Conservation (phyloP, 148 eudicot species). For the Camellia japonica region DNA sequence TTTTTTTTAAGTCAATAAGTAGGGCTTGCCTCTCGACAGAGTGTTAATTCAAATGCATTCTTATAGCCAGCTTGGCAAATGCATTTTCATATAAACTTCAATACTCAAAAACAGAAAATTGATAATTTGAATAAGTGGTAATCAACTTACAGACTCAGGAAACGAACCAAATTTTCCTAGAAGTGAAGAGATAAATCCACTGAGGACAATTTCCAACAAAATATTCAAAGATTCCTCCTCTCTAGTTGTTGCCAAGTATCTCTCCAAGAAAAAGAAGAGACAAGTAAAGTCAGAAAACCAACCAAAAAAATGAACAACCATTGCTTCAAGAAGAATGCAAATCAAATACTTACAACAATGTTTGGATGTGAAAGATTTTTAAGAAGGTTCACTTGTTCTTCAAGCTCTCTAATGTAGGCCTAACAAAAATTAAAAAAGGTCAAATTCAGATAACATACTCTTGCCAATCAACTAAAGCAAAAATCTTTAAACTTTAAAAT, state of each 20-base stretch:
- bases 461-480: slow-evolving; percentile 32
- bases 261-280: slow-evolving; percentile 36
- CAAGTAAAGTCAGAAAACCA: slow-evolving; percentile 14
- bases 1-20: neutral
- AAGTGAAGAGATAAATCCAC: slow-evolving; percentile 94
- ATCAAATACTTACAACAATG: slow-evolving; percentile 67
- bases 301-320: neutral
- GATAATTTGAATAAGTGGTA: neutral
- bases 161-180: slow-evolving; percentile 92
- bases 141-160: slow-evolving; percentile 82
- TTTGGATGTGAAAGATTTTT: slow-evolving; percentile 90
- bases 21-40: neutral
- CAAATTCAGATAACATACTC: neutral
- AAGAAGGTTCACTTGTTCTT: slow-evolving; percentile 90
- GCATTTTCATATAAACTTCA: neutral
- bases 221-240: slow-evolving; percentile 86
- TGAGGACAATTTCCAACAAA: slow-evolving; percentile 88
- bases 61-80: too few species aligned
- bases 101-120: neutral
- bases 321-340: neutral
- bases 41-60: neutral
- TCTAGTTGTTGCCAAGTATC: slow-evolving; percentile 89
- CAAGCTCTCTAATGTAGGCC: slow-evolving; percentile 89
- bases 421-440: slow-evolving; percentile 15
- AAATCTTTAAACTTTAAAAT: neutral